A percentile compares a stretch with the other conserved stretches of the same genome.
phyloP scores from a whole-genome alignment of 305 asterid genomes.

The Fraxinus ornus region DNA sequence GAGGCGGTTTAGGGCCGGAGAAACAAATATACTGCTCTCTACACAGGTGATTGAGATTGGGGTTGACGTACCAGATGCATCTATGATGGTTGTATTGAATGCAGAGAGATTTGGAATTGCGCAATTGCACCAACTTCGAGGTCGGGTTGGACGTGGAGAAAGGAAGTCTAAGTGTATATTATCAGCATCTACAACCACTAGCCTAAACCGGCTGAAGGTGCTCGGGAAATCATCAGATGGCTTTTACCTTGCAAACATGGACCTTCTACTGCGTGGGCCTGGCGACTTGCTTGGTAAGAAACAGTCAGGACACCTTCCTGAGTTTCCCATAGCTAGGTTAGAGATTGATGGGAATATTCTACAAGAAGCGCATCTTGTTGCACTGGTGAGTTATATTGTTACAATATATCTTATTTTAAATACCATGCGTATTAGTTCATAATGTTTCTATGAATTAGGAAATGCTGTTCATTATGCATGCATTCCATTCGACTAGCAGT shows the following conservation, averaged over 20 bases:
- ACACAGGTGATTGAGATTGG: conserved; percentile 94
- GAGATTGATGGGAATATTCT: conserved; percentile 85
- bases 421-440: not conserved
- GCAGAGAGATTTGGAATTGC: conserved; percentile 93
- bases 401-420: not conserved
- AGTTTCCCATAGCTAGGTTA: conserved; percentile 83
- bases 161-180: conserved; percentile 71
- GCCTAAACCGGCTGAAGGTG: conserved; percentile 73
- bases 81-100: conserved; percentile 98
- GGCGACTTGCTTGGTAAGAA: conserved; percentile 93
- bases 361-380: conserved; percentile 87
- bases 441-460: not conserved
- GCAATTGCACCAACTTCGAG: conserved; percentile 87
- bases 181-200: conserved; percentile 50
- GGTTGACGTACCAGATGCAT: conserved; percentile 90
- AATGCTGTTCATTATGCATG: not conserved
- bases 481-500: not conserved
- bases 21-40: conserved; percentile 70
- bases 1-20: conserved; percentile 65
- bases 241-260: conserved; percentile 85
- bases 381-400: conserved; percentile 54
- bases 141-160: conserved; percentile 91
- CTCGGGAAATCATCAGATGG: conserved; percentile 78
- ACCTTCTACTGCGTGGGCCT: conserved; percentile 83
- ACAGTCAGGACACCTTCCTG: conserved; percentile 92